Base-by-base conservation (phyloP, 2,329 filamentous ascomycete species). In the Aspergillus terreus region DNA sequence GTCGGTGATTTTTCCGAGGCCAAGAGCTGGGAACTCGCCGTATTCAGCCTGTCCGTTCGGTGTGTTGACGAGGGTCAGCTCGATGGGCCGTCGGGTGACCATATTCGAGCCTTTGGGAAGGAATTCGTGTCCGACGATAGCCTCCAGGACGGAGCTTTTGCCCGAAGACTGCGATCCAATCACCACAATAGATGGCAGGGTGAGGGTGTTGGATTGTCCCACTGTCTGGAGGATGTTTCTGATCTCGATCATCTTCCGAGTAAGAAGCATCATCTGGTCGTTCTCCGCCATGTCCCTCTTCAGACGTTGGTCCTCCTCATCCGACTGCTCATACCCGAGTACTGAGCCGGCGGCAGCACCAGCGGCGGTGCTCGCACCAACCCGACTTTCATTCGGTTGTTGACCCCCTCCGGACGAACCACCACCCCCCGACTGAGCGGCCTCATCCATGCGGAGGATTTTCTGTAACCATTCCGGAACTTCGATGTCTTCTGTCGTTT, bases 161-260 rank as follows among this genome's bases (percentile, higher is more conserved):
- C 94, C 94, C 0, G 94, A 97, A 0, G 94, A 99, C 69, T 99
- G 94, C 2, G 94, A 99, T 21, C 94, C 94, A 61, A 99, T 96
- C 35, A 99, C 94, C n/a, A 99, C 94, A 52, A 99, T 99, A 0
- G 95, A 97, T 0, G 94, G 94, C 19, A 99, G 76, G 1, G 88
- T 92, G 57, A 99, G 77, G 3, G 89, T 84, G 58, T 87, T 90
- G 0, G 92, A 95, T 75, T 99, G 92, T 32, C 92, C 95, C 44
- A 99, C 88, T 23, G 86, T 90, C 65, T 95, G 88, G 21, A 99
- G 79, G 51, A 99, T 90, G 60, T 86, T 92, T 60, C 95, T 82
- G 51, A 99, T 97, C 76, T 99, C 94, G 65, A 99, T 99, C 94
- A 99, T 99, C 76, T 97, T 97, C 76, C 94, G 92, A 2, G 95